Evolutionary conservation across 2,329 filamentous ascomycete species (phyloP).

Genomic region (Fusarium duplospermum): DNA sequence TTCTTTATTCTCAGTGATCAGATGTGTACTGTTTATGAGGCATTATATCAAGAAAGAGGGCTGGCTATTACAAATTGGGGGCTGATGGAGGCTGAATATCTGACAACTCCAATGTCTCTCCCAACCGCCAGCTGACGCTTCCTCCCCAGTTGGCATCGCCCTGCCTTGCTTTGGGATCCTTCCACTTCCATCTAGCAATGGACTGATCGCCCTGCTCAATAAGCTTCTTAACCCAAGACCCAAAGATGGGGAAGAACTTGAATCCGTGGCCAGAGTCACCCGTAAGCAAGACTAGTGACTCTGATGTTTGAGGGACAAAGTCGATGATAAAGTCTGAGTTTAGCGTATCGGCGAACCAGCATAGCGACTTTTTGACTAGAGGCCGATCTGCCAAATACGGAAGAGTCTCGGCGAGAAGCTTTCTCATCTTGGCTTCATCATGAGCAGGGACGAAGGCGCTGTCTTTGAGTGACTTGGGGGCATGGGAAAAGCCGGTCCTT

Average conservation of each 20-base stretch:
- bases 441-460: constrained; percentile 62
- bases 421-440: constrained; percentile 57
- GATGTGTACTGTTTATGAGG: background rate
- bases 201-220: constrained; percentile 40
- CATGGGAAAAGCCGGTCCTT: constrained; percentile 54
- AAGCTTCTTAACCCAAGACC: constrained; percentile 62
- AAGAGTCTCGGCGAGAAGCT: constrained; percentile 63
- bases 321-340: constrained; percentile 72
- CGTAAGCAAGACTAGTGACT: constrained; percentile 60
- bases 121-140: background rate
- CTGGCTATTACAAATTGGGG: background rate
- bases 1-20: background rate
- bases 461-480: constrained; percentile 42
- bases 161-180: background rate
- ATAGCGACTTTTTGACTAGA: constrained; percentile 65
- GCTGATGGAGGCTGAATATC: background rate
- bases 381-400: constrained; percentile 65
- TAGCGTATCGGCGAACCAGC: constrained; percentile 71
- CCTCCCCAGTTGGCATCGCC: background rate
- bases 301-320: constrained; percentile 62
- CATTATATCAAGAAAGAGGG: background rate
- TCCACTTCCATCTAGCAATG: background rate
- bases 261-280: constrained; percentile 73
- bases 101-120: background rate
- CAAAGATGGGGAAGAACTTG: constrained; percentile 72